phyloP scores from a whole-genome alignment of 768 basidiomycete species.

The Sporobolomyces pararoseus region DNA sequence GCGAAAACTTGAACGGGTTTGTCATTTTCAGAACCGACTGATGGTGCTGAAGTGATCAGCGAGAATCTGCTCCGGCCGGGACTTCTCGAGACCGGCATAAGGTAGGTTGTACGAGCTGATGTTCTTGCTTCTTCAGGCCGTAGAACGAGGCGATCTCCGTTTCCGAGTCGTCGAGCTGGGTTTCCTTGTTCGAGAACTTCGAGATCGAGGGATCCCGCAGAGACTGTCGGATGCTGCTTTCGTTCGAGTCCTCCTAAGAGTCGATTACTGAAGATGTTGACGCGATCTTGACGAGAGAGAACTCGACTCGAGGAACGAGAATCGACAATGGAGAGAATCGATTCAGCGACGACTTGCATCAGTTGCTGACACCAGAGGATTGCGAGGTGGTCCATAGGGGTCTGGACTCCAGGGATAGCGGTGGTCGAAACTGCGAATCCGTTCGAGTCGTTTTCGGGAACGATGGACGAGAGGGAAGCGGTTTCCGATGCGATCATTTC shows the following conservation, averaged over 20 bases:
- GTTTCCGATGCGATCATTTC: constrained; percentile 87
- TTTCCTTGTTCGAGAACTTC: constrained; percentile 1
- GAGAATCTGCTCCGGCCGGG: constrained; percentile 5
- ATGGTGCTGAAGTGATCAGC: constrained; percentile 12
- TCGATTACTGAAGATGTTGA: constrained; percentile 1
- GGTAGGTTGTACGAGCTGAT: background rate
- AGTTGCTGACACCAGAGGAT: constrained; percentile 99
- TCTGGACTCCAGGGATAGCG: constrained; percentile 85
- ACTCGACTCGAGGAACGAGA: constrained; percentile 3
- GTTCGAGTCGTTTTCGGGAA: constrained; percentile 56
- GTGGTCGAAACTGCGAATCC: constrained; percentile 67
- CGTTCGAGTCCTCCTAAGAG: constrained; percentile 21
- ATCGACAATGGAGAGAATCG: constrained; percentile 39
- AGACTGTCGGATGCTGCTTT: background rate
- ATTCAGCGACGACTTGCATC: constrained; percentile 54
- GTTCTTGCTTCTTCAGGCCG: background rate
- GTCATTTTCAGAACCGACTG: constrained; percentile 12
- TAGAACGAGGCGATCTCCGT: constrained; percentile 23
- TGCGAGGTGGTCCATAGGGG: constrained; percentile 88
- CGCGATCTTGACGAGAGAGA: constrained; percentile 5
- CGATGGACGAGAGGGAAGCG: constrained; percentile 59
- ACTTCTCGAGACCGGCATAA: constrained; percentile 9
- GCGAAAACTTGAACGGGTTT: constrained; percentile 18
- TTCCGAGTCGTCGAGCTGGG: background rate
- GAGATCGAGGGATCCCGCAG: background rate